These are phyloP conservation scores for Vitis riparia DNA, from an alignment of 164 flowering plant genomes.

Conservation along the genomic window DNA sequence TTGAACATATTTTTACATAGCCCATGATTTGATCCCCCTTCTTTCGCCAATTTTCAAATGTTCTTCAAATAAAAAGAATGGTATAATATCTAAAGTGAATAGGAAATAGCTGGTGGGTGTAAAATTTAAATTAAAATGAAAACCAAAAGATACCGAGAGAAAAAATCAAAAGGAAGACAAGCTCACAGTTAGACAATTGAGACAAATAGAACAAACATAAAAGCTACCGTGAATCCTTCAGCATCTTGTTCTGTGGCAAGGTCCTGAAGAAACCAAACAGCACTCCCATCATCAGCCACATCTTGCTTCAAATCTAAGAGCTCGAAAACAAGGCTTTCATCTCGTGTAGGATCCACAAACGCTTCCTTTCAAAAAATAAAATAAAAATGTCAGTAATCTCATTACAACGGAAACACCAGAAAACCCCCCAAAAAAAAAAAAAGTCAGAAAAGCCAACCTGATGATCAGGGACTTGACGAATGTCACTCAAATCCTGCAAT, in stretches of 20 bases:
- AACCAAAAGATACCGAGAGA: too few species aligned
- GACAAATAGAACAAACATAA: background rate
- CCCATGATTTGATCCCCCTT: too few species aligned
- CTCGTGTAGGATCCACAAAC: constrained; percentile 75
- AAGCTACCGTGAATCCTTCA: constrained; percentile 51
- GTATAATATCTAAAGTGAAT: too few species aligned
- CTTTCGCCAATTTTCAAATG: too few species aligned
- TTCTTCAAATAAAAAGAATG: too few species aligned
- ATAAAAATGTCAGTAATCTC: background rate
- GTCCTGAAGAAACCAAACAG: constrained; percentile 82
- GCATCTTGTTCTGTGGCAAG: constrained; percentile 86
- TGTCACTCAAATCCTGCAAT: constrained; percentile 73
- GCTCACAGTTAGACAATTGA: too few species aligned
- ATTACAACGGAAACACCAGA: background rate
- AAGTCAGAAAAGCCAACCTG: constrained; percentile 48
- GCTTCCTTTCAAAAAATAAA: constrained; percentile 53
- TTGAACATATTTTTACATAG: too few species aligned
- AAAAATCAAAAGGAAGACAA: too few species aligned
- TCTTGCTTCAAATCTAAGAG: constrained; percentile 76
- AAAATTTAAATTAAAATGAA: too few species aligned
- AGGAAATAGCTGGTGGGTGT: too few species aligned
- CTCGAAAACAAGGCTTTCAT: constrained; percentile 82
- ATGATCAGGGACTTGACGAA: constrained; percentile 88
- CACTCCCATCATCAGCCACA: constrained; percentile 69
- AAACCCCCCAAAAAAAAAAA: background rate